phyloP scores from a whole-genome alignment of 441 rosid species.

The Pelargonium citronellum region DNA sequence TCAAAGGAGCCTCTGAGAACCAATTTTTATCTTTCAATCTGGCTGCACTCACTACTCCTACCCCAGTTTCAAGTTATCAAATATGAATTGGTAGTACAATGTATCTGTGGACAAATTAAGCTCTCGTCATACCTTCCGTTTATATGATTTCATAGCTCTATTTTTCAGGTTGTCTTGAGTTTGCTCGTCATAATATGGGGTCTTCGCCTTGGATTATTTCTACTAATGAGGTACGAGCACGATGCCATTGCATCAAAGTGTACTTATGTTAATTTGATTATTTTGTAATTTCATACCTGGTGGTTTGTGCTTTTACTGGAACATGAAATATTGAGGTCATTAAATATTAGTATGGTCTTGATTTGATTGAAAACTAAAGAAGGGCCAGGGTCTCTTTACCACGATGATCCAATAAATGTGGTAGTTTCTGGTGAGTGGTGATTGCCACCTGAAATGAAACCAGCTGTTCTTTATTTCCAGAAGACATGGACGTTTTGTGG shows the following conservation, averaged over 20 bases:
- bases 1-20: too few relatives aligned
- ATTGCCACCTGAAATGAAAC: too few relatives aligned
- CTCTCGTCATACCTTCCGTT: neutral
- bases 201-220: conserved; percentile 71
- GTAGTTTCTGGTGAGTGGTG: too few relatives aligned
- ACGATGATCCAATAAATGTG: too few relatives aligned
- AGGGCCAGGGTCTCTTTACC: too few relatives aligned
- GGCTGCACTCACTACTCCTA: neutral
- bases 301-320: neutral
- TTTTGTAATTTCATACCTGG: neutral
- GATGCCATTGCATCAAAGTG: neutral
- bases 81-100: neutral
- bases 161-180: conserved; percentile 61
- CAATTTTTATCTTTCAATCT: neutral
- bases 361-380: too few relatives aligned
- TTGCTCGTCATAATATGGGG: conserved; percentile 71
- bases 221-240: conserved; percentile 62
- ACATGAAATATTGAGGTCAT: neutral
- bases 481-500: too few relatives aligned
- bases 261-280: neutral
- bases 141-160: conserved; percentile 15
- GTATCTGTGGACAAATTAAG: neutral
- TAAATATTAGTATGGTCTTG: too few relatives aligned
- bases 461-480: too few relatives aligned
- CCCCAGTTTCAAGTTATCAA: neutral